Base-by-base conservation (phyloP, 306 rosid species). In the Sindora glabra region DNA sequence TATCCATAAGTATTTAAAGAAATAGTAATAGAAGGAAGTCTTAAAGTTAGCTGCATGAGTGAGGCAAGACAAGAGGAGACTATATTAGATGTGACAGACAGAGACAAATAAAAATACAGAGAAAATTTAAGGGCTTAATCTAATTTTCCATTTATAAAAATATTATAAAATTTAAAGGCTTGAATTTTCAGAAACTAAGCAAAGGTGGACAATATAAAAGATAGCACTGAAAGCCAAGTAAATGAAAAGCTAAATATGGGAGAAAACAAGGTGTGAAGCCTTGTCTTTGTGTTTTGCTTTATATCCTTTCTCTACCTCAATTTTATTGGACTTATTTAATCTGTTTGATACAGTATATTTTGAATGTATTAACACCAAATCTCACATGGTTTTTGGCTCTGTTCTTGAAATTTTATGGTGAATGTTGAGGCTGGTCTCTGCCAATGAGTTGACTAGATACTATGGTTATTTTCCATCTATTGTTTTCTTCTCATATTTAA, bases 341-440 rank as follows among this genome's bases (percentile, higher is more conserved):
- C 61, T 62, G n/a, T n/a, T n/a, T n/a, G 66, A 74, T 62, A 48
- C 70, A 44, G 58, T 53, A 65, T 77, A 40, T 18, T 80, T 69
- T 64, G 64, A 57, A 37, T 56, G 65, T 49, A 55, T 63, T 51
- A n/a, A 59, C 64, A 87, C 94, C 91, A 81, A 87, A 84, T 90
- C 84, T 83, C 96, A 87, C 95, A 87, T 87, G 95, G 48, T 68
- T 58, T n/a, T 74, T 85, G 90, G 70, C 83, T 67, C 79, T 65
- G 65, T 67, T 67, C n/a, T 46, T 47, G 60, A 64, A 56, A 65
- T 71, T 73, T 47, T 70, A 74, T 71, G 67, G 64, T 4, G 56
- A 67, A 65, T 67, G 65, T 34, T 68, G 56, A 72, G 61, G 58
- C 50, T 76, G 63, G 65, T 67, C 75, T 67, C 55, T 64, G 29